Conservation (phyloP, 2,329 filamentous ascomycete genomes). For the Neonectria sp. region DNA sequence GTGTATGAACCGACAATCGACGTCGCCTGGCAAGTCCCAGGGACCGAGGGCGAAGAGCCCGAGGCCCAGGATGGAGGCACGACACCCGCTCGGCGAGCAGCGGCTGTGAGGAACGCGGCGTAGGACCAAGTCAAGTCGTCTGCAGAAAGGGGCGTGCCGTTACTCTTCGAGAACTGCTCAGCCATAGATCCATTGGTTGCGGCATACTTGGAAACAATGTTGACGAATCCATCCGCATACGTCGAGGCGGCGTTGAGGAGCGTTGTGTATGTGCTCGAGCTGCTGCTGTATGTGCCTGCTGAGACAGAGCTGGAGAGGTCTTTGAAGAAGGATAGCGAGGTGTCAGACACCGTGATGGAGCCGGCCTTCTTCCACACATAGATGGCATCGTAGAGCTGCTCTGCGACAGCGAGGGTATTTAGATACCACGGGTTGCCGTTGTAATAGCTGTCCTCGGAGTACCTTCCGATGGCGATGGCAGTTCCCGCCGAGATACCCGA, state of each 20-base stretch:
- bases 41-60: conserved; percentile 61
- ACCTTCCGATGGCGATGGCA: conserved; percentile 76
- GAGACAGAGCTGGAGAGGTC: conserved; percentile 72
- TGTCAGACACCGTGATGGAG: conserved; percentile 74
- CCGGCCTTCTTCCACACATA: conserved; percentile 78
- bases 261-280: conserved; percentile 63
- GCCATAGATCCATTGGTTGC: conserved; percentile 73
- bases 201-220: conserved; percentile 74
- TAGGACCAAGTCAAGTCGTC: conserved; percentile 82
- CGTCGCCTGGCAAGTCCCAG: conserved; percentile 63
- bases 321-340: conserved; percentile 80
- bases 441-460: conserved; percentile 82
- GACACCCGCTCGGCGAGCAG: conserved; percentile 68
- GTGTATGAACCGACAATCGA: conserved; percentile 67
- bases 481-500: conserved; percentile 70
- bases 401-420: conserved; percentile 81
- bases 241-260: conserved; percentile 71
- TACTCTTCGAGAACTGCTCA: conserved; percentile 75
- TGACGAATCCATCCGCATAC: conserved; percentile 74
- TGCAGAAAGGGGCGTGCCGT: conserved; percentile 72
- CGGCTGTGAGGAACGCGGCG: conserved; percentile 77
- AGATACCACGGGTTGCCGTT: conserved; percentile 89
- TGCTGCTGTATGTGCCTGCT: conserved; percentile 73
- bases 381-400: conserved; percentile 84
- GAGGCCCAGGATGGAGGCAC: conserved; percentile 71